These are phyloP conservation scores for Phytomonas francai DNA, from an alignment of 208 protist genomes.

Conservation along the genomic window DNA sequence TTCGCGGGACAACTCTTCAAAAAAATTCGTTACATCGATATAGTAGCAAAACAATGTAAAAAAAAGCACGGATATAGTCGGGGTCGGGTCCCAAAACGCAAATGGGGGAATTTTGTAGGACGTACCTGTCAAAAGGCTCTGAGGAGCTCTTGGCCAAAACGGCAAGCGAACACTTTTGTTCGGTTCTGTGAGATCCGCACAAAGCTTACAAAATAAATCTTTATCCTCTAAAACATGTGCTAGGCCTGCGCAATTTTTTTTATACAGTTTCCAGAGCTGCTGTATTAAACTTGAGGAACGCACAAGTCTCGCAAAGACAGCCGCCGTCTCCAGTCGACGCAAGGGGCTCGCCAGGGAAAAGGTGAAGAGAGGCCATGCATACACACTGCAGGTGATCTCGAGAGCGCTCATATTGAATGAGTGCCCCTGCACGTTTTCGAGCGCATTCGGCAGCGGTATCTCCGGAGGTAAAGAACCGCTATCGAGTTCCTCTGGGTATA, in stretches of 20 bases:
- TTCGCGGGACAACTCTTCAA: conserved; percentile 36
- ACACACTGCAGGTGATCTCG: conserved; percentile 60
- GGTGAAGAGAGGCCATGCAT: conserved; percentile 69
- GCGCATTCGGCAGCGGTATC: background rate
- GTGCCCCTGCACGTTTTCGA: background rate
- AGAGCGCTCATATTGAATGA: conserved; percentile 49
- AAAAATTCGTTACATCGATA: conserved; percentile 62
- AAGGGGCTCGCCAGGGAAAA: conserved; percentile 27
- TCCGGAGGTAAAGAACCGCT: background rate
- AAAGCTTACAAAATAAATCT: conserved; percentile 18
- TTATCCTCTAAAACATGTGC: conserved; percentile 17
- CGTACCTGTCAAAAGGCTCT: background rate
- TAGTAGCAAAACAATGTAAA: conserved; percentile 70
- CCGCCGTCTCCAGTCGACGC: conserved; percentile 42
- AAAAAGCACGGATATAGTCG: conserved; percentile 64
- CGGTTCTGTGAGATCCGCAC: background rate
- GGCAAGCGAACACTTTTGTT: background rate
- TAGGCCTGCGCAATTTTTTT: conserved; percentile 29
- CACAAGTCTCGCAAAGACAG: conserved; percentile 55
- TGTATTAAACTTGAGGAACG: conserved; percentile 42
- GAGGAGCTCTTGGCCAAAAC: conserved; percentile 8
- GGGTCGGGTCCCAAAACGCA: conserved; percentile 59
- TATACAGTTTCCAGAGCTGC: conserved; percentile 63
- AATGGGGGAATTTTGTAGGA: conserved; percentile 11
- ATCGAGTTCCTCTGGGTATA: background rate